Conservation (phyloP, 768 basidiomycete species). For the Tricholoma sp. region DNA sequence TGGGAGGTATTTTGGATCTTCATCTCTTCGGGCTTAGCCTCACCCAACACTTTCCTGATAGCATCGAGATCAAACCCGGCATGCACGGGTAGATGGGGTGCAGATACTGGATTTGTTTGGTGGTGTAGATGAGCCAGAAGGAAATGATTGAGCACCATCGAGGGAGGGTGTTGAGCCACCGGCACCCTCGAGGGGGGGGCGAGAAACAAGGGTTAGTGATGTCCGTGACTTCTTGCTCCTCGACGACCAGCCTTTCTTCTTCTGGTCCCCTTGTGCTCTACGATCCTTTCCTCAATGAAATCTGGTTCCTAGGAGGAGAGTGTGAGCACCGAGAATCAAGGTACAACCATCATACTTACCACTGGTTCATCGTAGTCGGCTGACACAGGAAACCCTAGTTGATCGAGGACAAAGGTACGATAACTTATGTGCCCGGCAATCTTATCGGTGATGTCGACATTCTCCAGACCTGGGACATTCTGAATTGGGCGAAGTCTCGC, state of each 20-base stretch:
- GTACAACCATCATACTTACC: conserved; percentile 40
- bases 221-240: conserved; percentile 37
- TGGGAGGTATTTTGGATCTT: conserved; percentile 21
- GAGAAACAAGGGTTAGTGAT: conserved; percentile 32
- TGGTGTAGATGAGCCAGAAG: conserved; percentile 20
- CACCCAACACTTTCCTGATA: conserved; percentile 67
- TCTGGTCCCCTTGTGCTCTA: conserved; percentile 54
- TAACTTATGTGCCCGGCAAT: conserved; percentile 92
- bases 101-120: conserved; percentile 20
- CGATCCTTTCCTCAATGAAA: conserved; percentile 67
- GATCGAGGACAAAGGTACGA: conserved; percentile 84
- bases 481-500: conserved; percentile 88
- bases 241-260: conserved; percentile 72
- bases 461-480: conserved; percentile 85
- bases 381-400: conserved; percentile 92
- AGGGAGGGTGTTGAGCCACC: conserved; percentile 11
- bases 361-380: conserved; percentile 95
- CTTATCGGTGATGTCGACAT: conserved; percentile 91
- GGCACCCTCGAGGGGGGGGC: conserved; percentile 48
- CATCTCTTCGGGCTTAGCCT: conserved; percentile 41
- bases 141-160: conserved; percentile 8
- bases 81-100: conserved; percentile 50
- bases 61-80: conserved; percentile 87
- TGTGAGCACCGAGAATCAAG: conserved; percentile 5
- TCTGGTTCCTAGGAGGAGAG: conserved; percentile 57